phyloP scores from a whole-genome alignment of 176 grass and related monocot genomes.

The Melocanna baccifera region DNA sequence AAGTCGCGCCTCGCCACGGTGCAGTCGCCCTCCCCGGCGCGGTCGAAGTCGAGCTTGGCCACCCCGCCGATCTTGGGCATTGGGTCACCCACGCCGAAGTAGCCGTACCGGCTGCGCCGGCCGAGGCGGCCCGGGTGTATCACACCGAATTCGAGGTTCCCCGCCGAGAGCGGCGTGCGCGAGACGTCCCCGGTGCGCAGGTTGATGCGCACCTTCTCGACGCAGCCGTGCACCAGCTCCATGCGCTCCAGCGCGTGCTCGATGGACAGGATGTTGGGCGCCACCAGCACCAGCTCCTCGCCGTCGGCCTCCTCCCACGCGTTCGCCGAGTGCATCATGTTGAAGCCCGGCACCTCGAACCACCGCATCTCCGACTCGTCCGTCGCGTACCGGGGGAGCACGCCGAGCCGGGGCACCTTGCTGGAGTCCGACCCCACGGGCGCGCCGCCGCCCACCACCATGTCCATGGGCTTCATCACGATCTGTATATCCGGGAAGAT shows the following conservation, averaged over 20 bases:
- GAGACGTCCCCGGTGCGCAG: constrained; percentile 55
- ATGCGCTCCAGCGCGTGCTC: constrained; percentile 72
- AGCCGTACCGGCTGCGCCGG: constrained; percentile 69
- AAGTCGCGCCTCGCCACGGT: constrained; percentile 63
- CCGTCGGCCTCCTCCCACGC: constrained; percentile 76
- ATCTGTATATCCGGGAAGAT: constrained; percentile 77
- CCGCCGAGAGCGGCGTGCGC: constrained; percentile 64
- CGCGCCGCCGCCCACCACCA: constrained; percentile 54
- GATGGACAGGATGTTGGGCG: constrained; percentile 78
- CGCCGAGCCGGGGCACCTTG: constrained; percentile 75
- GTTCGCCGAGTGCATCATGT: constrained; percentile 81
- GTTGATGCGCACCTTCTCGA: constrained; percentile 85
- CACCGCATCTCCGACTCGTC: constrained; percentile 87
- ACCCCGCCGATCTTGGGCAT: constrained; percentile 73
- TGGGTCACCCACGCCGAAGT: constrained; percentile 63
- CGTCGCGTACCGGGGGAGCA: constrained; percentile 61
- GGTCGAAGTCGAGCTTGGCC: constrained; percentile 68
- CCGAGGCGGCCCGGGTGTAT: constrained; percentile 67
- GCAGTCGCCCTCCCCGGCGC: constrained; percentile 60
- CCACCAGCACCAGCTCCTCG: constrained; percentile 63
- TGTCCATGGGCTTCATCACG: constrained; percentile 91
- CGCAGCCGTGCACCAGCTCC: constrained; percentile 63
- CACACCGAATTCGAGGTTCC: constrained; percentile 76
- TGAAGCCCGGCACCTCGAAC: constrained; percentile 84
- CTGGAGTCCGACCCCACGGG: constrained; percentile 53